Base-by-base conservation (phyloP, 805 yeast genomes). In the Ogataea nonfermentans region DNA sequence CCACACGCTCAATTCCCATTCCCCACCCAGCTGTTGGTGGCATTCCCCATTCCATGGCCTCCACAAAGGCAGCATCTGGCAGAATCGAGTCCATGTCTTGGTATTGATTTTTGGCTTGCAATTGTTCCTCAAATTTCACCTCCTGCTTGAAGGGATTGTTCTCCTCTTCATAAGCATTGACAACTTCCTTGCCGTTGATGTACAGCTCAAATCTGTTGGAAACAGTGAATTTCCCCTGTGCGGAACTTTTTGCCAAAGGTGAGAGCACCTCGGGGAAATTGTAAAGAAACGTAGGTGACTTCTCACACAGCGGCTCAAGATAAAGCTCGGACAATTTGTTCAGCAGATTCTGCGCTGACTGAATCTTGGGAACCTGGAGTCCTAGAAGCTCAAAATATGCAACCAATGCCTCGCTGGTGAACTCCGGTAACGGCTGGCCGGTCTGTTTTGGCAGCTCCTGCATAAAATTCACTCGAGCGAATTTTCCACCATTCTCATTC, bases 11-110 rank as follows among this genome's bases (percentile, higher is more conserved):
- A 14, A 93, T 72, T 0, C 99, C 99, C 44, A 95, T 66, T 0
- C 99, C 99, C 86, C 96, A 86, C 0, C 99, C 99, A 2, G 95
- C 98, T 3, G 97, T 91, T 1, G 99, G 99, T 3, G 98, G 97
- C 66, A 93, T 74, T 1, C 96, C 98, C 73, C 82, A 86, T 56
- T 87, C 91, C 90, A 93, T 80, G 11, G 81, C 76, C 29, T 75
- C 71, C 1, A 89, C 76, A 57, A 78, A 93, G 33, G 70, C 70
- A 53, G 75, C 64, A 58, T 93, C 99, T 0, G 95, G 86, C 0
- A 82, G 57, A 25, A 83, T 66, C 4, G 79, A 62, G 44, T 88
- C 96, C 4, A 56, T 51, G 52, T 85, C 95, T 3, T 71, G 62
- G 40, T 56, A 74, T 6, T 67, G 65, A 2, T 59, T 63, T 36